Evolutionary conservation across 192 early-diverging fungal genomes (phyloP), one percentile per base, ranked within the genome.

Genomic region (Helicostylum pulchrum): DNA sequence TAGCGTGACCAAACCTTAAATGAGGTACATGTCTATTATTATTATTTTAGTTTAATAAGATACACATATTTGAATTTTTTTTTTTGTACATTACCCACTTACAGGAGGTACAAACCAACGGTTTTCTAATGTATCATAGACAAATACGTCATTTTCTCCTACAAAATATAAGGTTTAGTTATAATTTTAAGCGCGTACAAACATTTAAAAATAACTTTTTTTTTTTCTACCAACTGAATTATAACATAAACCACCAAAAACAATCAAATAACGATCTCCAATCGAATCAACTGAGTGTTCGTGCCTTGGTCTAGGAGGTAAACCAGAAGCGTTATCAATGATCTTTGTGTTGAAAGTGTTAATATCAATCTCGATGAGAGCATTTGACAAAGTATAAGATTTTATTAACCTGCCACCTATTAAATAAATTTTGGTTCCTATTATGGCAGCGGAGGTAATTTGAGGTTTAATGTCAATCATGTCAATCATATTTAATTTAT

Each of bases 101-200:
- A 73, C 56, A 9, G 60, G 45, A n/a, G 71, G 71, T 23, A 62
- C 60, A 45, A 68, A 39, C 71, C 71, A 73, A 30, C 21, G 53
- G 43, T 73, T 73, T n/a, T 49, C 46, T 2, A 63, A 31, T 42
- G 60, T 63, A 45, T 73, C 71, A 60, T 68, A 73, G 19, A 63
- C 51, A 45, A 73, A 73, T 45, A 73, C 47, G 46, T 73, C 71
- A 64, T 73, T 73, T 23, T 73, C 71, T 32, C 71, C 71, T 73
- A 50, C 0, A 48, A 14, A 52, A 36, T 36, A 21, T 12, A 50
- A 39, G 17, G 8, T 20, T 15, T 45, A 15, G 6, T 48, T 17
- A 45, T 15, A 45, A 45, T 45, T 9, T 15, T 12, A 15, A 12
- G 4, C 14, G 44, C 14, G n/a, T n/a, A 45, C 14, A 45, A 0